Base-by-base conservation (phyloP, 164 flowering plant genomes). In the Berberis thunbergii region DNA sequence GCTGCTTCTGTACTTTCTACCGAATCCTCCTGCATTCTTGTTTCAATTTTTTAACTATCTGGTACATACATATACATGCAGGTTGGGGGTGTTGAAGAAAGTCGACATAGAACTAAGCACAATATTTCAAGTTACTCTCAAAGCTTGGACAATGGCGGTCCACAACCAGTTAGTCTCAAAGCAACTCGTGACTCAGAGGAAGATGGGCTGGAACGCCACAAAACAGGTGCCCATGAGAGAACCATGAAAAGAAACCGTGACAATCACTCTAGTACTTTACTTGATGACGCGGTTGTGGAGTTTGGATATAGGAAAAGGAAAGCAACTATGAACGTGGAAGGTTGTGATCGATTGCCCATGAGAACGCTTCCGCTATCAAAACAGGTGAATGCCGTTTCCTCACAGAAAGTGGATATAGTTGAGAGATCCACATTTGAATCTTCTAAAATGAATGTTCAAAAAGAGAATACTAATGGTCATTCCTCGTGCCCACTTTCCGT, bases 341-440 rank as follows among this genome's bases (percentile, higher is more conserved):
- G 50, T 41, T 43, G 52, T 56, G 58, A 66, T n/a, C 12, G 41
- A 48, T 41, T 42, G 40, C 59, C 39, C 53, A 62, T 6, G 49
- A 65, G 46, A 57, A 59, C 63, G 41, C 64, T 40, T 64, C 59
- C 38, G 7, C 39, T 38, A 7, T 40, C 9, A 13, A 49, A 72
- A 59, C 63, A 64, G 75, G 69, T 68, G 55, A 62, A 49, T 55
- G 54, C 39, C 45, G 55, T 58, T 68, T 69, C 75, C 57, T 64
- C 43, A 26, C 46, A 46, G 41, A 52, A 68, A 50, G 57, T 40
- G 56, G 56, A 60, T 52, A 7, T 60, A 61, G 72, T 59, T 65
- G 64, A 65, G 69, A 73, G 62, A 12, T 54, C 54, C 62, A 56
- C 43, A 45, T 38, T 54, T 61, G 44, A 59, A 49, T 64, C 58